phyloP scores from a whole-genome alignment of 176 grass and related monocot genomes.

The Pontederia paniculata region DNA sequence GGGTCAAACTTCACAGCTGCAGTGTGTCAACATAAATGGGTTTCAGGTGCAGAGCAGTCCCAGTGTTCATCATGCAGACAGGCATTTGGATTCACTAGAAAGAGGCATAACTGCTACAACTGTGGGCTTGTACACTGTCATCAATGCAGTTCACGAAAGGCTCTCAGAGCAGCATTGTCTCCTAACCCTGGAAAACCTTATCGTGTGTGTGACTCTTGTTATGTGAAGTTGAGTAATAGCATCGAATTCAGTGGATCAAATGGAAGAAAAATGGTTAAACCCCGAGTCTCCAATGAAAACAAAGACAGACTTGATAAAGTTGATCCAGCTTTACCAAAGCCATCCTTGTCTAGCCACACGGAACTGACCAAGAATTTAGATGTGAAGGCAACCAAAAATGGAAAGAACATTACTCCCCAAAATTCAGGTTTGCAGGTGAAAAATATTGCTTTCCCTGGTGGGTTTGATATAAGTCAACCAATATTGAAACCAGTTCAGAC shows the following conservation, averaged over 20 bases:
- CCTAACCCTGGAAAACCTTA: constrained; percentile 79
- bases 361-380: constrained; percentile 87
- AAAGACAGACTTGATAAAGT: constrained; percentile 31
- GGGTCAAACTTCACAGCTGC: constrained; percentile 78
- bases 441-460: constrained; percentile 49
- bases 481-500: constrained; percentile 12
- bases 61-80: constrained; percentile 56
- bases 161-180: constrained; percentile 47
- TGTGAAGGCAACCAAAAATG: constrained; percentile 64
- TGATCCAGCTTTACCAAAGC: constrained; percentile 33
- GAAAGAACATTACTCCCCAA: constrained; percentile 42
- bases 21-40: constrained; percentile 72
- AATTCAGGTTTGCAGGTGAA: constrained; percentile 47
- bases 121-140: constrained; percentile 79
- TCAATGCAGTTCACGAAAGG: constrained; percentile 55
- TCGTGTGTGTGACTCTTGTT: constrained; percentile 88
- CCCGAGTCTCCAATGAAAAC: constrained; percentile 12
- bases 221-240: constrained; percentile 68
- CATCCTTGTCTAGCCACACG: constrained; percentile 30
- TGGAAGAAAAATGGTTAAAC: constrained; percentile 24
- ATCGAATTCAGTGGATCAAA: constrained; percentile 43
- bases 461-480: constrained; percentile 35
- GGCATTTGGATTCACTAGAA: constrained; percentile 80
- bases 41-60: constrained; percentile 50
- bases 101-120: constrained; percentile 84